Evolutionary conservation across 176 grass and related monocot genomes (phyloP).

Genomic region (Echinochloa phyllopogon): DNA sequence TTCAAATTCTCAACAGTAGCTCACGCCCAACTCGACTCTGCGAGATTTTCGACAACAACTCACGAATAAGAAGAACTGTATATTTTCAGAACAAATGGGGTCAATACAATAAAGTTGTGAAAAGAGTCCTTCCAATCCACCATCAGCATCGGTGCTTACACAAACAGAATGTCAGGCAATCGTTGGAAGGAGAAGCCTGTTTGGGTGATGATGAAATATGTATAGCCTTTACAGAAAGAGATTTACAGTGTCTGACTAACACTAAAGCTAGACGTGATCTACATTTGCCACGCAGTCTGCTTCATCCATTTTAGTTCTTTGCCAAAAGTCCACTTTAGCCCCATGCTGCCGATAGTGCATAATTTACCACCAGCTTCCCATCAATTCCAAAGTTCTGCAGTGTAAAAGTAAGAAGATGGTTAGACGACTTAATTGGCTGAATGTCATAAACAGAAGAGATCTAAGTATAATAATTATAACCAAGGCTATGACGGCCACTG

Average conservation of each 20-base stretch:
- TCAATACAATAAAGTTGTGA: too few species aligned
- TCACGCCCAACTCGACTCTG: not conserved
- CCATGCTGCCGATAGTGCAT: slow-evolving; percentile 85
- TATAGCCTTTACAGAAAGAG: not conserved
- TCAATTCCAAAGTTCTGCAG: slow-evolving; percentile 88
- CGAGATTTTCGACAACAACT: not conserved
- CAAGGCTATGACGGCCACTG: not conserved
- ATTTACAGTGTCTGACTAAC: slow-evolving; percentile 14
- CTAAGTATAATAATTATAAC: not conserved
- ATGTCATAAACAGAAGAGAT: not conserved
- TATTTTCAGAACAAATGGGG: not conserved
- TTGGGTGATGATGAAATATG: not conserved
- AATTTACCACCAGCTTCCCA: slow-evolving; percentile 86
- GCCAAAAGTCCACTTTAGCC: slow-evolving; percentile 47
- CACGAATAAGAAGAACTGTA: not conserved
- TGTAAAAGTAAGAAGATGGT: slow-evolving; percentile 14
- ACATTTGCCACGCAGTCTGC: not conserved
- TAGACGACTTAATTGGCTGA: not conserved
- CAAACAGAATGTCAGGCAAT: not conserved
- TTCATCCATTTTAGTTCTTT: not conserved
- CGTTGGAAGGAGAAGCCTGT: not conserved
- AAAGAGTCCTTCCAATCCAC: not conserved
- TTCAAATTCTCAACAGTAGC: not conserved
- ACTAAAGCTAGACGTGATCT: slow-evolving; percentile 26
- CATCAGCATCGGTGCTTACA: not conserved